These are phyloP conservation scores for Macadamia tetraphylla DNA, from an alignment of 164 flowering plant genomes.

Conservation along the genomic window DNA sequence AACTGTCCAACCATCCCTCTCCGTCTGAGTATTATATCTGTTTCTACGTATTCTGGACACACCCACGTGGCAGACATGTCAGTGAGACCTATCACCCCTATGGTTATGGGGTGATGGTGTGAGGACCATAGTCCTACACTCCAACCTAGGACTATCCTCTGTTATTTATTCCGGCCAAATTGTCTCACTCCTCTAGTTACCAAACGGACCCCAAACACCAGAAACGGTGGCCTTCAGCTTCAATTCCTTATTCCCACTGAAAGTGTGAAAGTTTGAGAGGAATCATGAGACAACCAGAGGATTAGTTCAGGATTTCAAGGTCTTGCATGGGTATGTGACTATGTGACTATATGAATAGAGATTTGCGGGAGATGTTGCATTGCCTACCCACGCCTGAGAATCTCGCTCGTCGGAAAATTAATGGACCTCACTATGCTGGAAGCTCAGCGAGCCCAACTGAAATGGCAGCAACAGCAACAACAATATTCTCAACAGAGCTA, in stretches of 20 bases:
- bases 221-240: neutral
- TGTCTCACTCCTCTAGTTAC: neutral
- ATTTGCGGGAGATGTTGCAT: conserved; percentile 47
- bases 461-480: conserved; percentile 45
- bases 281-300: no score
- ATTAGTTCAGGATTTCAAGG: neutral
- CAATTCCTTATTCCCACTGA: no score
- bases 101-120: no score
- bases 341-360: conserved; percentile 26
- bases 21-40: neutral
- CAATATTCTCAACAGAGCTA: conserved; percentile 18
- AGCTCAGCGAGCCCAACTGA: conserved; percentile 45
- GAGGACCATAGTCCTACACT: no score
- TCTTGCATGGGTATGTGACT: neutral
- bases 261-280: no score
- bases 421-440: conserved; percentile 53
- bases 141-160: no score
- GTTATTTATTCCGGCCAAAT: no score
- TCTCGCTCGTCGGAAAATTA: conserved; percentile 24
- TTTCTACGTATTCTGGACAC: conserved; percentile 11
- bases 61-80: conserved; percentile 25
- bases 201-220: neutral
- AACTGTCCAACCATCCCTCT: no score
- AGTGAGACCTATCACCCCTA: conserved; percentile 5
- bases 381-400: conserved; percentile 23